Evolutionary conservation across 441 rosid species (phyloP).

Genomic region (Melastoma candidum): DNA sequence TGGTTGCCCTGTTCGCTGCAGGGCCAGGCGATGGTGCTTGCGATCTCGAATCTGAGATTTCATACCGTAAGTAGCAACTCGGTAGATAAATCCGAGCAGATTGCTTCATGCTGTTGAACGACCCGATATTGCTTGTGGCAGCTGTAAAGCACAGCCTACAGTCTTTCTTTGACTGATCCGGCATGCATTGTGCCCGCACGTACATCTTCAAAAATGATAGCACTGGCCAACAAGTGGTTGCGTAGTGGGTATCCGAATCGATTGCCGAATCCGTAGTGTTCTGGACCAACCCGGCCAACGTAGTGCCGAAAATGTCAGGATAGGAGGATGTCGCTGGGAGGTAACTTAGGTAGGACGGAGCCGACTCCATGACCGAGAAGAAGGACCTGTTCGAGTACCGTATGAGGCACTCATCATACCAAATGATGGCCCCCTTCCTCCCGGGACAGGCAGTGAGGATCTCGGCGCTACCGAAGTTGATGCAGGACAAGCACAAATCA

Average conservation of each 20-base stretch:
- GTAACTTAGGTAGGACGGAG: neutral
- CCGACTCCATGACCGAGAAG: neutral
- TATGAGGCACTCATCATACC: too few relatives aligned
- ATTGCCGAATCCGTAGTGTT: neutral
- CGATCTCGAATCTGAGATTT: neutral
- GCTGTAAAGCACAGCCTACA: constrained; percentile 1
- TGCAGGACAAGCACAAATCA: too few relatives aligned
- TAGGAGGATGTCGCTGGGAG: too few relatives aligned
- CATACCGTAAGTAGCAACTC: constrained; percentile 4
- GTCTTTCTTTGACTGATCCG: constrained; percentile 3
- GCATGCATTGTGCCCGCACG: constrained; percentile 23
- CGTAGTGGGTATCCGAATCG: constrained; percentile 4
- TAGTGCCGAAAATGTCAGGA: too few relatives aligned
- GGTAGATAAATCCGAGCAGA: neutral
- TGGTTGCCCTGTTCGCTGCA: rapidly evolving
- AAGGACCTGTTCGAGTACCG: neutral
- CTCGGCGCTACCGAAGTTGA: too few relatives aligned
- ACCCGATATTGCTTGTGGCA: neutral
- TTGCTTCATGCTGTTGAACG: neutral
- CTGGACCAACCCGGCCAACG: neutral
- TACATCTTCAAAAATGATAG: neutral
- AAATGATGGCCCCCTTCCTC: too few relatives aligned
- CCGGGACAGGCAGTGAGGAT: too few relatives aligned
- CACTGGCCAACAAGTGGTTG: neutral
- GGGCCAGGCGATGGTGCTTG: too few relatives aligned